Base-by-base conservation (phyloP, 1,284 basidiomycete genomes). In the Malassezia nana region DNA sequence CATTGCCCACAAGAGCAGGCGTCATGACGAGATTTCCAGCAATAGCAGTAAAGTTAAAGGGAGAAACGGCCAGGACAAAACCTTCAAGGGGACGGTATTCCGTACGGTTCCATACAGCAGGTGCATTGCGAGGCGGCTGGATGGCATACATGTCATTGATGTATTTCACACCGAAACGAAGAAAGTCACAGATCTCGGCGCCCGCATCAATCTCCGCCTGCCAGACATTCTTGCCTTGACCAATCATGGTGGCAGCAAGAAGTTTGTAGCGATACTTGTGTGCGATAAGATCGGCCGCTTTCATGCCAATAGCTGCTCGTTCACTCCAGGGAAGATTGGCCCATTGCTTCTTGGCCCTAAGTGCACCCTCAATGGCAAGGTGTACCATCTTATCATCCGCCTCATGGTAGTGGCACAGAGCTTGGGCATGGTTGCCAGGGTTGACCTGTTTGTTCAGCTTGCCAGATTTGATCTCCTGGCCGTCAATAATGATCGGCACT, bases 131-230 rank as follows among this genome's bases (percentile, higher is more conserved):
- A 0, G 84, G 75, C 0, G 92, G 92, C 72, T 99, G 92, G 65
- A 87, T 84, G 41, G 82, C 71, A 76, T 96, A 98, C 57, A 98
- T 79, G 69, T 96, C 87, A 76, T 96, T 89, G 32, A 95, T 89
- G 74, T 85, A 96, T 77, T 94, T 91, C 69, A 91, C 90, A 40
- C 89, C 87, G 71, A 98, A 99, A 59, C 94, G 82, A 77, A 95
- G 83, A 80, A 99, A 99, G 76, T 99, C 92, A 52, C 80, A 60
- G 55, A 88, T 86, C 83, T 96, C 92, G 15, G 94, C 92, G 25
- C 90, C 92, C 48, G 94, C 88, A 76, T 99, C 92, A 61, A 99
- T 98, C 80, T 99, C 92, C 20, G 92, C 94, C 78, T 99, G 92
- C 92, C 92, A 98, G 10, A 82, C 85, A 75, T 96, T 99, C 82